Conservation (phyloP, 495 filamentous ascomycete genomes). For the Neurospora sp. region DNA sequence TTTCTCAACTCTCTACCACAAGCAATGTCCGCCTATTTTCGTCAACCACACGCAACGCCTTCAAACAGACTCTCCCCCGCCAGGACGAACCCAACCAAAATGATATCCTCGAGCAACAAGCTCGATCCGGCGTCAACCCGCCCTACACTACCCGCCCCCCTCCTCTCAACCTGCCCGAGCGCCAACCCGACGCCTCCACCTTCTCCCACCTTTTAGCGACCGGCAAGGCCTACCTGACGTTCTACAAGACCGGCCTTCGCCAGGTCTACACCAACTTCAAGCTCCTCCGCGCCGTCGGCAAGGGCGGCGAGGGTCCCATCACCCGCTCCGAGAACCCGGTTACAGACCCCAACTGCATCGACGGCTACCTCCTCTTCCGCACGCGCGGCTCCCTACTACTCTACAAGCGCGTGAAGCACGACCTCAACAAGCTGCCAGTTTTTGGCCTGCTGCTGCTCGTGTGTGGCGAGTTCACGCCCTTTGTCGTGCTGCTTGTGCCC, state of each 20-base stretch:
- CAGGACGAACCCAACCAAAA: neutral
- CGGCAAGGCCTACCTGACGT: constrained; percentile 54
- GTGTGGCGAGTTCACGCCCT: constrained; percentile 76
- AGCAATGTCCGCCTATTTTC: neutral
- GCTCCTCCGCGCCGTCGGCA: constrained; percentile 32
- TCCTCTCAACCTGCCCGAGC: constrained; percentile 41
- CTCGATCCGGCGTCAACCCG: constrained; percentile 39
- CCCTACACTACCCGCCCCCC: constrained; percentile 50
- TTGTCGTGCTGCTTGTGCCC: constrained; percentile 58
- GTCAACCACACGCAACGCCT: neutral
- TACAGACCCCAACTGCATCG: neutral
- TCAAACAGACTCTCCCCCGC: neutral
- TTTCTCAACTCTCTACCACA: neutral
- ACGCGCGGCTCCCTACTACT: constrained; percentile 21
- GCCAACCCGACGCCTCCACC: constrained; percentile 22
- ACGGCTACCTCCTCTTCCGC: constrained; percentile 1
- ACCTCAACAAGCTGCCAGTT: constrained; percentile 61
- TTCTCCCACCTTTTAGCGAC: constrained; percentile 36
- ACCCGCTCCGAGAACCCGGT: constrained; percentile 13
- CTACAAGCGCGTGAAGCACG: constrained; percentile 39
- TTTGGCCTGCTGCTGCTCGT: constrained; percentile 64
- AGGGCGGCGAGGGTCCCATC: constrained; percentile 2
- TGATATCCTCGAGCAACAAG: neutral
- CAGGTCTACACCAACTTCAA: constrained; percentile 53
- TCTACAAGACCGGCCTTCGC: constrained; percentile 80